Percentiles rank a stretch among this genome's conserved stretches.
phyloP scores from a whole-genome alignment of 257 asterid genomes.

The Salvia miltiorrhiza region DNA sequence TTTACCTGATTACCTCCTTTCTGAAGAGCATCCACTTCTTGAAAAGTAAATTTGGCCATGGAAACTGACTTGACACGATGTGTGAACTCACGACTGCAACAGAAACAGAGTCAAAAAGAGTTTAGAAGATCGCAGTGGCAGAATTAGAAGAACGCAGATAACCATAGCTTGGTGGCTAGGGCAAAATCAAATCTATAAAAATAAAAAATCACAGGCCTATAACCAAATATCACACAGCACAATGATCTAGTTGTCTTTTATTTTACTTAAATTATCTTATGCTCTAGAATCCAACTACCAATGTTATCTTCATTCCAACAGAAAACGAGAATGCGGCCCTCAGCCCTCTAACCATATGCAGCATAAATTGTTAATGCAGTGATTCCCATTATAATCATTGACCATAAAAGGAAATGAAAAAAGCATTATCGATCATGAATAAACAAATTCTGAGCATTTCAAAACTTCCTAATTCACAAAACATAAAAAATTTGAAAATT shows the following conservation, averaged over 20 bases:
- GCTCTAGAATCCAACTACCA: no score
- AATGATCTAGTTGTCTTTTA: neutral
- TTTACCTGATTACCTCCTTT: slow-evolving; percentile 94
- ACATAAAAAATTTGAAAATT: neutral
- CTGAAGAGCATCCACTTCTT: slow-evolving; percentile 96
- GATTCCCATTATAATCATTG: neutral
- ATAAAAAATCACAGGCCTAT: neutral
- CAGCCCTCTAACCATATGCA: neutral
- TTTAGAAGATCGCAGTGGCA: no score
- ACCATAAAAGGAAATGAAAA: neutral
- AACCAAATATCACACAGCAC: slow-evolving; percentile 4
- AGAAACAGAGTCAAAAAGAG: slow-evolving; percentile 14
- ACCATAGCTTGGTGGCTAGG: no score
- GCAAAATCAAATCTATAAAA: no score
- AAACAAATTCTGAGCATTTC: neutral
- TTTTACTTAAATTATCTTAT: slow-evolving; percentile 1
- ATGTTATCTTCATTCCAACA: no score
- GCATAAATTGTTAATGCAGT: no score
- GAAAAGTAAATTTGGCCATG: slow-evolving; percentile 87
- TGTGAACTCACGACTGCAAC: slow-evolving; percentile 93
- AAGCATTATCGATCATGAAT: neutral
- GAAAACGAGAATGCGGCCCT: neutral
- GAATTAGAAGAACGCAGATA: no score
- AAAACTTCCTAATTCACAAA: neutral
- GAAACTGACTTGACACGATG: slow-evolving; percentile 98